These are phyloP conservation scores for Phytopythium sindhum DNA, from an alignment of 352 stramenopile species.

Conservation along the genomic window DNA sequence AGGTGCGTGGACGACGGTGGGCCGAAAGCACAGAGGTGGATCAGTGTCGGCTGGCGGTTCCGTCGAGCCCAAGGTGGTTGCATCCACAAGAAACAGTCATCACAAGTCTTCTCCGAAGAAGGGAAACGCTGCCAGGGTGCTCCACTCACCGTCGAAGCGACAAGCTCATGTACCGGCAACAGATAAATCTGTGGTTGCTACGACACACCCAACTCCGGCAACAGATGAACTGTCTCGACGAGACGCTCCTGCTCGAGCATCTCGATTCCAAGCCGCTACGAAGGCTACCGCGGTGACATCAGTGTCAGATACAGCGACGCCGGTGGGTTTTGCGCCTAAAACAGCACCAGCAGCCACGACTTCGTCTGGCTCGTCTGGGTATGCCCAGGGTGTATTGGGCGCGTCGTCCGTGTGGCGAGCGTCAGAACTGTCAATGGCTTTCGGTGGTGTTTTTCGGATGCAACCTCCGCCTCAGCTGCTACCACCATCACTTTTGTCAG, in stretches of 20 bases:
- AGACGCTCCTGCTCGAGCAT: not conserved
- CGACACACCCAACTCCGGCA: not conserved
- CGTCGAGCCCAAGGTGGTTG: not conserved
- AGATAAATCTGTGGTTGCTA: not conserved
- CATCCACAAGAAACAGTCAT: not conserved
- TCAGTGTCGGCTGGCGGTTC: not conserved
- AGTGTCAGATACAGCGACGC: not conserved
- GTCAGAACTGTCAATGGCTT: not conserved
- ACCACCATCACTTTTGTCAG: not conserved
- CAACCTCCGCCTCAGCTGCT: not conserved
- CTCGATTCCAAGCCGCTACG: not conserved
- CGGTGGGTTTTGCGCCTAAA: not conserved
- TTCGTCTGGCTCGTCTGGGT: not conserved
- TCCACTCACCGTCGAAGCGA: not conserved
- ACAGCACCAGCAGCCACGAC: not conserved
- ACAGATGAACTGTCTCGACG: not conserved
- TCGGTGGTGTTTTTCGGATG: not conserved
- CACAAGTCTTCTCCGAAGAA: not conserved
- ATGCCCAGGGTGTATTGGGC: not conserved
- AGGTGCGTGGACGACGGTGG: slow-evolving; percentile 69
- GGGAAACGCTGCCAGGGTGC: not conserved
- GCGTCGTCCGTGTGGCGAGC: not conserved
- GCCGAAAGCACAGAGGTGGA: slow-evolving; percentile 50
- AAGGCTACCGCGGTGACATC: not conserved
- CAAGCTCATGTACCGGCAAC: no score